Base-by-base conservation (phyloP, 1,284 basidiomycete species). In the Cryptococcus deneoformans region DNA sequence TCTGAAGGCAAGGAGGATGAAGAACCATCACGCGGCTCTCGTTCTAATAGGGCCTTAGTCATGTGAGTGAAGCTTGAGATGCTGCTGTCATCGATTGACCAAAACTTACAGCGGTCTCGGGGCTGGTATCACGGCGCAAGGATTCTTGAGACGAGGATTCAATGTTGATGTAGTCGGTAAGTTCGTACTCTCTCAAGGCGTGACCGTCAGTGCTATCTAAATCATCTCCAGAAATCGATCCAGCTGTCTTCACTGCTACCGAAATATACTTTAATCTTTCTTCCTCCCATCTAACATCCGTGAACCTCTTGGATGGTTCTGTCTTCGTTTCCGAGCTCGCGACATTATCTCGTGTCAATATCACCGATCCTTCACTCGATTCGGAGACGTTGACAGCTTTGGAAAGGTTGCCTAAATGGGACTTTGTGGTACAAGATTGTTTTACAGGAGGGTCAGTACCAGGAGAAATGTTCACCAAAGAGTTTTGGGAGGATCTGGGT, bases 381-480 rank as follows among this genome's bases (percentile, higher is more conserved):
- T 5, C 36, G 20, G 50, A 39, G 34, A 42, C 37, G 3, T 37
- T 38, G 14, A 39, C 39, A 52, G 73, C 50, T 12, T 3, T 35
- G n/a, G 48, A 37, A 7, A 16, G n/a, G 11, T 39, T 52, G 16
- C 55, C 59, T 37, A 72, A 71, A 29, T 95, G 85, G 72, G 88
- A 90, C 71, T 85, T 89, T 64, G 83, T 92, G 16, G 80, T 95
- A 0, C 93, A 97, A 67, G 93, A 95, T 69, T 90, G 88, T 66
- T 96, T 95, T 75, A 91, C 90, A 9, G 92, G 92, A 2, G 93
- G 92, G 3, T 84, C 84, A 20, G 85, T 96, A 3, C 91, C 92
- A 0, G 80, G 85, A 14, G 86, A 90, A 67, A 79, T 96, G 45
- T 95, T 88, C 76, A 89, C 91, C 0, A 52, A 82, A 29, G 86